Evolutionary conservation across 179 eudicot genomes (phyloP).

Genomic region (Gypsophila paniculata): DNA sequence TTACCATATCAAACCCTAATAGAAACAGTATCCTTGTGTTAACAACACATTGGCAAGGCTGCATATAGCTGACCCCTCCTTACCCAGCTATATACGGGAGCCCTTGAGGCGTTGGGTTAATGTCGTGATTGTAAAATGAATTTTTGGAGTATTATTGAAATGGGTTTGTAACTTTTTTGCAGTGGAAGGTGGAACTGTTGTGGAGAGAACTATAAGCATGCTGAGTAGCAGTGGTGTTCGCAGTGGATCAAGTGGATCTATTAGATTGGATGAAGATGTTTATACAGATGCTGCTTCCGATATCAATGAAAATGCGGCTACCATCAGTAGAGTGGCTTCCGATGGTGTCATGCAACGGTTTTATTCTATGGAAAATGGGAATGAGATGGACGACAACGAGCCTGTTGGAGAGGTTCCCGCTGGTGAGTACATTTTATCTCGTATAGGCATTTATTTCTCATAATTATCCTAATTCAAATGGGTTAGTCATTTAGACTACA

Average conservation of each 20-base stretch:
- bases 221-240: slow-evolving; percentile 46
- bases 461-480: not conserved
- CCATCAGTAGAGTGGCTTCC: slow-evolving; percentile 26
- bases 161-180: slow-evolving; percentile 20
- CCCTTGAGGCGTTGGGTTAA: not conserved
- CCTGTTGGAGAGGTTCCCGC: slow-evolving; percentile 19
- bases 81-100: not conserved
- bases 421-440: slow-evolving; percentile 35
- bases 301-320: slow-evolving; percentile 34
- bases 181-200: slow-evolving; percentile 42
- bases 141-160: slow-evolving; percentile 9
- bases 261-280: slow-evolving; percentile 66
- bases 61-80: no score
- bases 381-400: slow-evolving; percentile 17
- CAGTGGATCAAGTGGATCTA: slow-evolving; percentile 36
- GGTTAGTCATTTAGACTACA: not conserved
- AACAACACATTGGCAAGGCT: no score
- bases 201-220: slow-evolving; percentile 39
- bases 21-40: no score
- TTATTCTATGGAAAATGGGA: slow-evolving; percentile 29
- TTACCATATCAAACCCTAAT: no score
- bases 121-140: not conserved
- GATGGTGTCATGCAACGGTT: slow-evolving; percentile 33
- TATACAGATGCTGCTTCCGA: slow-evolving; percentile 67
- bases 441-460: not conserved